Evolutionary conservation across 2,329 filamentous ascomycete species (phyloP).

Genomic region (Periglandula ipomoeae): DNA sequence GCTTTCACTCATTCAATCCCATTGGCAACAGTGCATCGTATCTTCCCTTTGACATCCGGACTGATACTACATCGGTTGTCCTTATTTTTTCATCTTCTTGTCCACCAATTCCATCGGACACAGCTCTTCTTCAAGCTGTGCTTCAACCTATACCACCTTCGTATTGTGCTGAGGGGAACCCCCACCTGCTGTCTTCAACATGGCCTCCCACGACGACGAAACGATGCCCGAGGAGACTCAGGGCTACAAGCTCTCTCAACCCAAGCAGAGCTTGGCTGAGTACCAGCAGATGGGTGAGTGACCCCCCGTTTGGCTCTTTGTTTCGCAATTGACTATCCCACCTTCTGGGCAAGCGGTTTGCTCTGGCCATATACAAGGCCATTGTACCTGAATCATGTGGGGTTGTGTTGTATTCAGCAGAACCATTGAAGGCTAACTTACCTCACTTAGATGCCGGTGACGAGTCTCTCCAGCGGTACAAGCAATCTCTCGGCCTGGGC

Average conservation of each 20-base stretch:
- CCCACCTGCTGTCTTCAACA: conserved; percentile 20
- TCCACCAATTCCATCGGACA: neutral
- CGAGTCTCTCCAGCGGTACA: conserved; percentile 95
- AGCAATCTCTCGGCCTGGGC: conserved; percentile 84
- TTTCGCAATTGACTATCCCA: neutral
- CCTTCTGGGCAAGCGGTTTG: neutral
- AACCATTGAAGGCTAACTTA: neutral
- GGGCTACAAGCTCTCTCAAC: conserved; percentile 95
- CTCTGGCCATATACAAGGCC: neutral
- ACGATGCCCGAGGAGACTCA: conserved; percentile 79
- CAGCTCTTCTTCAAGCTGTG: neutral
- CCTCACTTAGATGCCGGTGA: conserved; percentile 53
- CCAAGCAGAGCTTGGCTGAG: conserved; percentile 92
- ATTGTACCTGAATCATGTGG: neutral
- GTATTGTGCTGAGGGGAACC: neutral
- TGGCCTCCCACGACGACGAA: conserved; percentile 69
- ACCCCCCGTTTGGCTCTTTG: neutral
- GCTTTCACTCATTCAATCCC: neutral
- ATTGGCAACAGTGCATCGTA: neutral
- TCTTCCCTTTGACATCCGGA: neutral
- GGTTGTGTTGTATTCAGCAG: neutral
- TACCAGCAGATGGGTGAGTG: conserved; percentile 84
- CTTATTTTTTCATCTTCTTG: neutral
- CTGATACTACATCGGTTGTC: neutral
- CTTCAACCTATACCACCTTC: neutral